A percentile compares a stretch with the other conserved stretches of the same genome.
phyloP scores from a whole-genome alignment of 2,329 filamentous ascomycete species.

The Stemphylium beticola region DNA sequence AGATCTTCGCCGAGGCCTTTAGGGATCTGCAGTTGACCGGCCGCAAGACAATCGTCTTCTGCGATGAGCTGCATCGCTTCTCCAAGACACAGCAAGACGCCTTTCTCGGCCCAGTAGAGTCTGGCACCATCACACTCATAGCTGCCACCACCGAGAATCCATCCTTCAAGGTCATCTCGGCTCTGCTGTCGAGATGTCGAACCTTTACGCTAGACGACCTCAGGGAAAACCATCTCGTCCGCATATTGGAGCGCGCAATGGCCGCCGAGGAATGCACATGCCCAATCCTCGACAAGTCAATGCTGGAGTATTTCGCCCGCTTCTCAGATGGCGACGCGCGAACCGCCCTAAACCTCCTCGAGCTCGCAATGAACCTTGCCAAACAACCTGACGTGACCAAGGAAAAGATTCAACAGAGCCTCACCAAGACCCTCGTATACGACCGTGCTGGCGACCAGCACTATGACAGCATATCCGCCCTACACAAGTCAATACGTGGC shows the following conservation, averaged over 20 bases:
- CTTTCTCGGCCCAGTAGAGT: constrained; percentile 90
- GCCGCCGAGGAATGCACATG: constrained; percentile 61
- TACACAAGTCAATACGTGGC: constrained; percentile 94
- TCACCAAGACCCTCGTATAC: constrained; percentile 94
- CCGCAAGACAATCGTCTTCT: constrained; percentile 93
- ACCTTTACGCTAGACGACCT: constrained; percentile 87
- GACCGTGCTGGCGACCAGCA: constrained; percentile 95
- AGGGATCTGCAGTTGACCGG: constrained; percentile 82
- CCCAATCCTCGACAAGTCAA: constrained; percentile 73
- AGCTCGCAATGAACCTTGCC: constrained; percentile 82
- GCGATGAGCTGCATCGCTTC: constrained; percentile 95
- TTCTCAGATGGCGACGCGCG: constrained; percentile 94
- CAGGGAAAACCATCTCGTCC: constrained; percentile 70
- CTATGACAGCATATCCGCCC: constrained; percentile 96
- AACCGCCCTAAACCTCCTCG: constrained; percentile 89
- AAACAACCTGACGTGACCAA: constrained; percentile 70
- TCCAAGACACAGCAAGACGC: constrained; percentile 93
- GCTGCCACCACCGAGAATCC: constrained; percentile 98
- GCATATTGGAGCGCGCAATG: constrained; percentile 79
- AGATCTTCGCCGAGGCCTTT: constrained; percentile 83
- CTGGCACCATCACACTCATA: constrained; percentile 87
- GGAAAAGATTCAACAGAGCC: constrained; percentile 76
- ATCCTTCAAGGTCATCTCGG: constrained; percentile 88
- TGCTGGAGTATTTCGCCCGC: constrained; percentile 80
- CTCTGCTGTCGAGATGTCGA: constrained; percentile 84